phyloP scores from a whole-genome alignment of 1,139 yeast species.

The Zygoascus sp. region DNA sequence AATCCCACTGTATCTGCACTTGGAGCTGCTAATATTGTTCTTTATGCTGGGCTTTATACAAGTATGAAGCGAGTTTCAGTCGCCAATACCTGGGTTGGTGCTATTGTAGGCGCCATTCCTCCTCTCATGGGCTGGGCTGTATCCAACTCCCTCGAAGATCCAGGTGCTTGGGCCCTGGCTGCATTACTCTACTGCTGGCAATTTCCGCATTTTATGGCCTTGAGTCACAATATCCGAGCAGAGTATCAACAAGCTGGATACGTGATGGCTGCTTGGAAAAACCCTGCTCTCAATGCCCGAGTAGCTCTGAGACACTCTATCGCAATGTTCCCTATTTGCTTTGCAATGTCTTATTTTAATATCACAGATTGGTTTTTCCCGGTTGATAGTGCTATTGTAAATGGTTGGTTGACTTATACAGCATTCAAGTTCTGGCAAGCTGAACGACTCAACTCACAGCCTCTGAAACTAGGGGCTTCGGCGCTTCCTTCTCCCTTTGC shows the following conservation, averaged over 20 bases:
- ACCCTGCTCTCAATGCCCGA: conserved; percentile 87
- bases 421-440: conserved; percentile 73
- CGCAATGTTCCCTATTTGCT: conserved; percentile 88
- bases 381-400: conserved; percentile 72
- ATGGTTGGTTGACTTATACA: conserved; percentile 79
- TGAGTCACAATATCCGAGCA: conserved; percentile 79
- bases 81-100: conserved; percentile 97
- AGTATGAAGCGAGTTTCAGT: conserved; percentile 82
- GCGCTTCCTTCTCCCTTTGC: conserved; percentile 42
- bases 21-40: conserved; percentile 70
- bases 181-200: conserved; percentile 95
- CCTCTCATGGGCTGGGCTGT: conserved; percentile 99
- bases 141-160: conserved; percentile 68
- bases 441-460: conserved; percentile 26
- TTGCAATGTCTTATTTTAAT: conserved; percentile 71
- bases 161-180: conserved; percentile 95
- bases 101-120: conserved; percentile 95
- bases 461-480: conserved; percentile 20
- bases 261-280: conserved; percentile 92
- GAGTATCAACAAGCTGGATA: conserved; percentile 93
- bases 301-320: conserved; percentile 87
- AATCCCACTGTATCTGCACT: conserved; percentile 77
- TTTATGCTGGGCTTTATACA: conserved; percentile 88
- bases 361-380: conserved; percentile 81
- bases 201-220: conserved; percentile 93